Conservation (phyloP, 2,329 filamentous ascomycete species). For the Tolypocladium pustulatum region DNA sequence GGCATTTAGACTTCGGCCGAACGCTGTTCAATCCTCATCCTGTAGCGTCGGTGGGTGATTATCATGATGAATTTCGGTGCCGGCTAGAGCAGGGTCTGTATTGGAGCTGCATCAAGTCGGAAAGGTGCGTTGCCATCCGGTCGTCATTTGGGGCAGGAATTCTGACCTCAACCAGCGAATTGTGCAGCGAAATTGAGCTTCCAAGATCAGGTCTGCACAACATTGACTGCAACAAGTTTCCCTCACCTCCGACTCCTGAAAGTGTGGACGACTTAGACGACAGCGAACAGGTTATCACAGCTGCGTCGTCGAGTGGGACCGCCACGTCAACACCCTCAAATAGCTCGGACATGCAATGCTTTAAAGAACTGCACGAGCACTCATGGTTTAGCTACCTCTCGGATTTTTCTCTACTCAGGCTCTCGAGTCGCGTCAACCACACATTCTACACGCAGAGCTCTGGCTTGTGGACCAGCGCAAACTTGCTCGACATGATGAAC, state of each 20-base stretch:
- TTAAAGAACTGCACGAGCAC: conserved; percentile 4
- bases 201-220: conserved; percentile 1
- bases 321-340: neutral
- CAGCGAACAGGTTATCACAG: neutral
- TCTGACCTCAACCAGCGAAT: neutral
- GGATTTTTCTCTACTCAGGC: conserved; percentile 5
- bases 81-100: neutral
- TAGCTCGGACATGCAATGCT: neutral
- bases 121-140: neutral
- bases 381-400: conserved; percentile 10
- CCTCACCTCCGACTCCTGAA: neutral
- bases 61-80: neutral
- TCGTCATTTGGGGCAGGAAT: too few relatives aligned
- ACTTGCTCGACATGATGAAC: neutral
- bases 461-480: neutral
- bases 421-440: conserved; percentile 3
- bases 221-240: neutral
- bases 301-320: neutral
- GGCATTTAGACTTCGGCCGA: too few relatives aligned
- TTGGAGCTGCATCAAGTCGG: neutral
- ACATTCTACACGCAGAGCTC: conserved; percentile 2
- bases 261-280: neutral
- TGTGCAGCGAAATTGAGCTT: conserved; percentile 4
- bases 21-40: too few relatives aligned
- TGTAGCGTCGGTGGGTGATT: too few relatives aligned